Base-by-base conservation (phyloP, 768 basidiomycete species). In the Rhizopogon vinicolor region DNA sequence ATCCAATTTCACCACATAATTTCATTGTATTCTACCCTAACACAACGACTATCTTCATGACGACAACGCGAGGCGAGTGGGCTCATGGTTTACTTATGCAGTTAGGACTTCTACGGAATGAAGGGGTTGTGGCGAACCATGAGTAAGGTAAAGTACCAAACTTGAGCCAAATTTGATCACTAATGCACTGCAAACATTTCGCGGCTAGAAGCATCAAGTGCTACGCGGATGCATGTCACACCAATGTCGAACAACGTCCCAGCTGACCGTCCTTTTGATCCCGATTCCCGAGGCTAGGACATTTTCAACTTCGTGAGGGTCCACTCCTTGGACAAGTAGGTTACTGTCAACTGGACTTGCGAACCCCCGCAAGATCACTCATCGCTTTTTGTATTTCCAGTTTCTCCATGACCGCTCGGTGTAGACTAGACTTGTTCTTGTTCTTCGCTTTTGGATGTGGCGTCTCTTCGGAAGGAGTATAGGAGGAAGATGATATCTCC, bases 311-410 rank as follows among this genome's bases (percentile, higher is more conserved):
- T 16, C 19, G 48, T 49, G 14, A 16, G 10, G 22, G 19, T n/a
- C 18, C 45, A 12, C 8, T 19, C 12, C 45, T 19, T 48, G 12
- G 31, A 35, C 46, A 48, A 19, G 14, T 13, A 33, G 6, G n/a
- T 7, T 33, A 44, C 13, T 43, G 45, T 71, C 55, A 72, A 53
- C 51, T 57, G 31, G 42, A 44, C 46, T 57, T 64, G 29, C 62
- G 58, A 5, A 51, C 48, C 44, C 68, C 62, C 25, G 67, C 67
- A 33, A 77, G 58, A 57, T 87, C 86, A 43, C 72, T 76, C 73
- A 83, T 82, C 16, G 87, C 89, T 51, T 81, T 81, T 65, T 89
- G 82, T 7, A 91, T 85, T 67, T 91, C 88, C 22, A 90, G 66
- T 59, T 75, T 80, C 60, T 90, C 88, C 76, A 91, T 74, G 2